These are phyloP conservation scores for Penicillium arizonense DNA, from an alignment of 495 filamentous ascomycete species.

Conservation along the genomic window DNA sequence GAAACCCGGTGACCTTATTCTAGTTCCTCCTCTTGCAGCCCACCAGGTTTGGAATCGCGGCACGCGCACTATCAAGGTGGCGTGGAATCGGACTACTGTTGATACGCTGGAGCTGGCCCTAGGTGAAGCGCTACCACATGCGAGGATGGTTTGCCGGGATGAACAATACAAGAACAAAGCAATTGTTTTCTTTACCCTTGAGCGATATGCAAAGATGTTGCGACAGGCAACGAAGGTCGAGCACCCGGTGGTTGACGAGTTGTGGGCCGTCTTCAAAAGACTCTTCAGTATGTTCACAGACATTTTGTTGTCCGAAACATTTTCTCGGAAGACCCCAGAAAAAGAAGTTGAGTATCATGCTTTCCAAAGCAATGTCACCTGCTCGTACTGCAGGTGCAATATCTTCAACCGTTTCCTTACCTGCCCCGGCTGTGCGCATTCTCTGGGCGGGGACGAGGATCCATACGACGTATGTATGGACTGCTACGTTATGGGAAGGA, in stretches of 20 bases:
- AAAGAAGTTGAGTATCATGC: conserved; percentile 66
- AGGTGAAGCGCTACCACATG: conserved; percentile 79
- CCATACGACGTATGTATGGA: conserved; percentile 97
- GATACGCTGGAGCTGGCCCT: conserved; percentile 86
- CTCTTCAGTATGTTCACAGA: conserved; percentile 74
- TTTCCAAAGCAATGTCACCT: conserved; percentile 87
- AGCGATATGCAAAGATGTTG: conserved; percentile 71
- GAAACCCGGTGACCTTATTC: conserved; percentile 86
- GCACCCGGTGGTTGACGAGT: conserved; percentile 58
- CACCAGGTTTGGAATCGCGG: conserved; percentile 99
- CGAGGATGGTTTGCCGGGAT: conserved; percentile 91
- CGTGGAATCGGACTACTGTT: conserved; percentile 95
- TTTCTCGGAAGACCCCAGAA: conserved; percentile 56
- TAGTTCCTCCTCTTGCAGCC: conserved; percentile 93
- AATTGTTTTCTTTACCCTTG: conserved; percentile 81
- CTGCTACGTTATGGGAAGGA: conserved; percentile 91
- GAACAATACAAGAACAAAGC: conserved; percentile 99
- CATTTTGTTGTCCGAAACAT: conserved; percentile 82
- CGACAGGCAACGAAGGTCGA: conserved; percentile 35
- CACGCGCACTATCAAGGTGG: conserved; percentile 91
- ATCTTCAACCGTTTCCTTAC: conserved; percentile 97
- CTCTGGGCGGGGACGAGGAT: conserved; percentile 60
- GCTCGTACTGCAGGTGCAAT: conserved; percentile 92
- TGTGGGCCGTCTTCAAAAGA: conserved; percentile 73
- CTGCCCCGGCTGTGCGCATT: conserved; percentile 70